Evolutionary conservation across 2,329 filamentous ascomycete species (phyloP), one percentile per base, ranked within the genome.

Genomic region (Sporothrix curviconia): DNA sequence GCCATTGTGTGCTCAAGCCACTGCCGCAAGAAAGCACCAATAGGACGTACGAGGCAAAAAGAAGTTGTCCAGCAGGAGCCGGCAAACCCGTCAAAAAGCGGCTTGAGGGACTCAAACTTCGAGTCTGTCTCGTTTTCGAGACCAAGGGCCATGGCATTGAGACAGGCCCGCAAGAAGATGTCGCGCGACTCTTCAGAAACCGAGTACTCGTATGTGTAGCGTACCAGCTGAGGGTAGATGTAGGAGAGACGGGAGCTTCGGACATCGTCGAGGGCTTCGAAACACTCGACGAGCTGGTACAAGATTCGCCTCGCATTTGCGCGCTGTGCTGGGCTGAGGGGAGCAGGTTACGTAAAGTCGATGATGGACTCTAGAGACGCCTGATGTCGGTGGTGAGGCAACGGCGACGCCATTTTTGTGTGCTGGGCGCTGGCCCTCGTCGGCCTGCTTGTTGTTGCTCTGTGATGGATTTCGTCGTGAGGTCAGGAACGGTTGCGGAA

Each of bases 131-230:
- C n/a, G 5, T 17, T 19, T 8, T 42, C 55, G 25, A 67, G 60
- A 3, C 42, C 37, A 43, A 67, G 59, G 22, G 49, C 59, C 40
- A 67, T 40, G 14, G 63, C 56, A 34, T 34, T 17, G 51, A 68
- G 65, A 50, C 68, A 67, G 28, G 63, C 63, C 24, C 60, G 62
- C 9, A 68, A 53, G 25, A 67, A 58, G 46, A 59, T 66, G 46
- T 68, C 67, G 19, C 56, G 55, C 8, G 64, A 64, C 44, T 59
- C 44, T 25, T 64, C 57, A 19, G 65, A 66, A 17, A 62, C 61
- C n/a, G 64, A 61, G 63, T 66, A 63, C 40, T 66, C 64, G 60
- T 66, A 63, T n/a, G 63, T 66, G 34, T 47, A 60, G 24, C 65
- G 65, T 40, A 68, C 36, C 51, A 68, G 65, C 49, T 30, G 56